Base-by-base conservation (phyloP, 805 yeast genomes). In the Candida stauntonica region DNA sequence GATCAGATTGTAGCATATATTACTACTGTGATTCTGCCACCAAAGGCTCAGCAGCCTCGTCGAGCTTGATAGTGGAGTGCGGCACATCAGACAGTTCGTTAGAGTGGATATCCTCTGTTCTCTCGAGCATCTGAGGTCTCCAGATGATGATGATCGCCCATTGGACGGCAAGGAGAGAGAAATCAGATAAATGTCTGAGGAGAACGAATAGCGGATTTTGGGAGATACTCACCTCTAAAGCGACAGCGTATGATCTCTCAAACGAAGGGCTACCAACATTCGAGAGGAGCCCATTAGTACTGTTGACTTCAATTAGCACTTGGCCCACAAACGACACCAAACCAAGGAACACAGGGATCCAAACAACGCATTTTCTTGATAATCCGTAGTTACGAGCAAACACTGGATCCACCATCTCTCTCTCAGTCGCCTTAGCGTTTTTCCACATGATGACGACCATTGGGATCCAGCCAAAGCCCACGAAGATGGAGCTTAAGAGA, bases 371-470 rank as follows among this genome's bases (percentile, higher is more conserved):
- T 11, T 30, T 40, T 29, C 39, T 35, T 2, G 47, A 39, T 8
- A 23, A 35, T 3, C 21, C 5, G 20, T 39, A 46, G 33, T 46
- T 46, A 8, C 35, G 37, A 2, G 39, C 32, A 28, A 42, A 46
- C 4, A 46, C 34, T 7, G 47, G 45, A 23, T 46, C 50, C 23
- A 40, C 17, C 36, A 46, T 46, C 24, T 46, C 47, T 13, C 32
- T 29, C 18, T 38, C 39, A 4, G 47, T 36, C 20, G 37, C 34
- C 27, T 42, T 43, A 8, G 47, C 44, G 31, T 46, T 46, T 35
- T 37, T 40, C 43, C 38, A 45, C 38, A 45, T 39, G 23, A 39
- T 35, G n/a, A 4, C 52, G 50, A 23, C 38, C 52, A 16, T 48
- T 44, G 34, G 51, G 46, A 31, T 42, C 47, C 35, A 50, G 38